Base-by-base conservation (phyloP, 139 green algal species). In the Asterochloris erici region DNA sequence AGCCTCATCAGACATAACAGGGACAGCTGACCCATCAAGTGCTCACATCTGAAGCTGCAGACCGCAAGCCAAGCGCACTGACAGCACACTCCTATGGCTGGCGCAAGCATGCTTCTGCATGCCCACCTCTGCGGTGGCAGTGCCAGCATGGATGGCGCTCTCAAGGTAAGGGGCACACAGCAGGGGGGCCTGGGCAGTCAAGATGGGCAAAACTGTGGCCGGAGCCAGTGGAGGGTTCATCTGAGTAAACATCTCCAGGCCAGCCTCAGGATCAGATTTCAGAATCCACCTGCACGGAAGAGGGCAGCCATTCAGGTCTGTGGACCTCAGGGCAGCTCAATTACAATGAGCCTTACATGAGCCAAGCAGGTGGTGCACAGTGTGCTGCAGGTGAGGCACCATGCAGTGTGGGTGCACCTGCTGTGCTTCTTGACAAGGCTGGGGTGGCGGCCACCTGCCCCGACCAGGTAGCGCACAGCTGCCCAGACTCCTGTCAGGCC, bases 401-500 rank as follows among this genome's bases (percentile, higher is more conserved):
- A 0, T 66, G 64, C 38, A 62, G 54, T 29, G 28, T 15, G 23
- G 16, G 12, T 0, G 17, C 6, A 29, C 81, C 68, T 19, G 88
- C 84, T 79, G 82, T 96, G 91, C 0, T 81, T 79, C 62, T 85
- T 81, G 26, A 93, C 73, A 19, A 92, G 82, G 60, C 69, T 74
- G 9, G 87, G 63, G 26, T 92, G 73, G 4, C 70, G 70, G 2
- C 84, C 68, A 0, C 71, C 76, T 61, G 89, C 76, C 13, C 82
- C 84, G 16, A 90, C 89, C 27, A 96, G 79, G 82, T 94, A 97
- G 75, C 89, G 84, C 63, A 96, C 92, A 10, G 92, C 94, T 13
- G 94, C 93, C 94, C 94, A 98, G 71, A 96, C 94, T 15, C 94
- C 94, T 38, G 93, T 92, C 76, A 95, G 85, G 26, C 94, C 94